Evolutionary conservation across 2,329 filamentous ascomycete species (phyloP).

Genomic region (Chaetomium sp.): DNA sequence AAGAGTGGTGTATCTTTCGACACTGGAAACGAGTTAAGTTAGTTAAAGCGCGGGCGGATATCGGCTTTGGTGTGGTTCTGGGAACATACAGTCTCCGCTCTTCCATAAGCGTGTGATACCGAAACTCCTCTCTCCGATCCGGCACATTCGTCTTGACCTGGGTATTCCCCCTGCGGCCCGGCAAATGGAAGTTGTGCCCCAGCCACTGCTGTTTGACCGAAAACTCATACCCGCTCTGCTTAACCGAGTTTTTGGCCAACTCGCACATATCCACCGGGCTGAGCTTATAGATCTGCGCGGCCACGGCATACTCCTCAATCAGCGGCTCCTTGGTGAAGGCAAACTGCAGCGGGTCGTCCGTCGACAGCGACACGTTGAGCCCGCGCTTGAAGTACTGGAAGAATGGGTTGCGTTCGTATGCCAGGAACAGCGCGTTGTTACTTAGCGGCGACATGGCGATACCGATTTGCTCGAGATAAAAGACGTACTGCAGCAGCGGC

Average conservation of each 20-base stretch:
- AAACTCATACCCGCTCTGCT: conserved; percentile 89
- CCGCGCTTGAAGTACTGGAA: conserved; percentile 92
- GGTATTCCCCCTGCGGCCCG: conserved; percentile 77
- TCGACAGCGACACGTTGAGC: conserved; percentile 91
- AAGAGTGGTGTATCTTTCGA: conserved; percentile 39
- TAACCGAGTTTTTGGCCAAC: conserved; percentile 89
- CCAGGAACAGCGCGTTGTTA: conserved; percentile 94
- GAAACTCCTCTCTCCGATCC: conserved; percentile 82
- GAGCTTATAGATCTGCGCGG: conserved; percentile 97
- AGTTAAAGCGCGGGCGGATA: too few species aligned
- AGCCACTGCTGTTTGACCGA: conserved; percentile 89
- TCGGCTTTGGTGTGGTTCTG: too few species aligned
- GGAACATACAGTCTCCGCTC: conserved; percentile 83
- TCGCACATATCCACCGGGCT: conserved; percentile 98
- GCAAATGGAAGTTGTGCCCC: conserved; percentile 67
- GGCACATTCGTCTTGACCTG: conserved; percentile 97
- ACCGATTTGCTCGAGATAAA: conserved; percentile 96
- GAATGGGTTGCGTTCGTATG: conserved; percentile 95
- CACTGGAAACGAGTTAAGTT: conserved; percentile 25
- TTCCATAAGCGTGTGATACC: conserved; percentile 76
- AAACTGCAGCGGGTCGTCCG: conserved; percentile 94
- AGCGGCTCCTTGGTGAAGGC: conserved; percentile 97
- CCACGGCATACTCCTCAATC: conserved; percentile 97
- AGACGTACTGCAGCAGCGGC: conserved; percentile 89
- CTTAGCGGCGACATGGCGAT: conserved; percentile 99